A percentile compares a stretch with the other conserved stretches of the same genome.
Evolutionary conservation across 1,139 yeast genomes (phyloP).

Genomic region (Blastobotrys elegans): DNA sequence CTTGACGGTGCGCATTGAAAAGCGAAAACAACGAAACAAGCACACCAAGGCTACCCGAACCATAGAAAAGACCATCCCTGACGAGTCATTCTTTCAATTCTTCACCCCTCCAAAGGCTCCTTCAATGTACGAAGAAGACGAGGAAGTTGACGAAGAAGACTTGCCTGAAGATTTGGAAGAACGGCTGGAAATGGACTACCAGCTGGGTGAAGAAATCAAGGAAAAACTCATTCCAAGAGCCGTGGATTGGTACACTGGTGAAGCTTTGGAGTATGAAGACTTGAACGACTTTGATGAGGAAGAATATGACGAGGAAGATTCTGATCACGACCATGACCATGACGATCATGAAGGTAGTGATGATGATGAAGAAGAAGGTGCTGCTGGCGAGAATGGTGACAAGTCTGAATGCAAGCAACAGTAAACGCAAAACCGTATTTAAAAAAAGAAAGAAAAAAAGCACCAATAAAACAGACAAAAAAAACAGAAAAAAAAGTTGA

Average conservation of each 20-base stretch:
- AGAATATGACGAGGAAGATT: constrained; percentile 47
- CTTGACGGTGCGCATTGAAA: constrained; percentile 81
- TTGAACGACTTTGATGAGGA: constrained; percentile 49
- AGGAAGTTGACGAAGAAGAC: constrained; percentile 48
- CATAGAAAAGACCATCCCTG: constrained; percentile 88
- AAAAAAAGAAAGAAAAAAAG: background rate
- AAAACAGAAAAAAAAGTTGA: no score
- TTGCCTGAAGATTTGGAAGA: constrained; percentile 75
- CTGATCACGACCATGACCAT: constrained; percentile 47
- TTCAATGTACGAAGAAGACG: constrained; percentile 45
- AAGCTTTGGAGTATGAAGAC: constrained; percentile 65
- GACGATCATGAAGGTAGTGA: constrained; percentile 48
- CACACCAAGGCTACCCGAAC: constrained; percentile 96
- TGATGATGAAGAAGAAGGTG: constrained; percentile 45
- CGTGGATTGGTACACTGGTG: constrained; percentile 97
- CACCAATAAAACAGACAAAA: background rate
- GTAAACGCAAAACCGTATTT: constrained; percentile 19
- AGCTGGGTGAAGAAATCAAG: constrained; percentile 93
- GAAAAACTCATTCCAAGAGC: constrained; percentile 95
- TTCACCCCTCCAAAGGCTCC: constrained; percentile 91
- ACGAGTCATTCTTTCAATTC: constrained; percentile 91
- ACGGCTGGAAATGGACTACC: constrained; percentile 86
- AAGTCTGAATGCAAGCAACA: constrained; percentile 83
- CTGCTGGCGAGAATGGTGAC: constrained; percentile 42
- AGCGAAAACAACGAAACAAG: constrained; percentile 97